Evolutionary conservation across 306 rosid species (phyloP).

Genomic region (Lithocarpus polystachyus): DNA sequence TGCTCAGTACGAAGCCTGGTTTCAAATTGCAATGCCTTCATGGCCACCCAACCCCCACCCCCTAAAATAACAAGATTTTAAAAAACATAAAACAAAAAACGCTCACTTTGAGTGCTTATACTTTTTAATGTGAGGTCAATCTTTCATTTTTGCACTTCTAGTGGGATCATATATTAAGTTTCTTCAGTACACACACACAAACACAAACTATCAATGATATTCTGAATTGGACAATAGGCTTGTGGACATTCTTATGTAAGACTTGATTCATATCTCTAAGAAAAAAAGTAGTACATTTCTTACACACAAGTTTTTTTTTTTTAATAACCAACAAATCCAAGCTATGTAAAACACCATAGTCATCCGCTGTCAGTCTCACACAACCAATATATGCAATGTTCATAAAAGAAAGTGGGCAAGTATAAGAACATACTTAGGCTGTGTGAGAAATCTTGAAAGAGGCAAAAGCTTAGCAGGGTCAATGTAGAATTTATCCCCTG

Average conservation of each 20-base stretch:
- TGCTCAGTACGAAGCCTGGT: no score
- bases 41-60: no score
- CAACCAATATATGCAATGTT: neutral
- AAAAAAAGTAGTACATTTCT: neutral
- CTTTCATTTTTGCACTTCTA: no score
- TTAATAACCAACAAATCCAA: neutral
- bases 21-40: no score
- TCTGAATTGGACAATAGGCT: neutral
- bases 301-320: neutral
- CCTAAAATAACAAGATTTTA: no score
- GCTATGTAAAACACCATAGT: neutral
- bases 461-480: conserved; percentile 94
- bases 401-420: neutral
- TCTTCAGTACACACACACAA: neutral
- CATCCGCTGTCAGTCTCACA: neutral
- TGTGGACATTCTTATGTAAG: neutral
- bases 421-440: conserved; percentile 68
- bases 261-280: neutral
- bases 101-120: no score
- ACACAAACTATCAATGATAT: neutral
- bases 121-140: no score
- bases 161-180: neutral
- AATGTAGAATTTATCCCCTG: conserved; percentile 86
- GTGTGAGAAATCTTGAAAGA: conserved; percentile 93
- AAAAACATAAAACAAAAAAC: no score